Conservation (phyloP, 2,329 filamentous ascomycete genomes). For the Aspergillus ustus region DNA sequence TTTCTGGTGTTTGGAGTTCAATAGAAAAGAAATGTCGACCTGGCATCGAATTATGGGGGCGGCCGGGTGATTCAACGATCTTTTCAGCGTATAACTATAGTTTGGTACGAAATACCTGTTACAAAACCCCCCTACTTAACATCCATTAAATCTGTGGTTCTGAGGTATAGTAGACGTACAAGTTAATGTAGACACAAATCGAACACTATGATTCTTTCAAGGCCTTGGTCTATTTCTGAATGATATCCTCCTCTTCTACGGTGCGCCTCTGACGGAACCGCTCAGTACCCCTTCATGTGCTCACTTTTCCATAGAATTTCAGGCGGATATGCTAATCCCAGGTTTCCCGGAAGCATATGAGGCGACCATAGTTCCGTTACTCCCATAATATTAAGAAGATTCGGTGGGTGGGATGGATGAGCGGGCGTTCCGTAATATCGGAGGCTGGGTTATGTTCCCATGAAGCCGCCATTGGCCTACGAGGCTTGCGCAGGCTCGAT, state of each 20-base stretch:
- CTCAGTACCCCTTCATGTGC: too few relatives aligned
- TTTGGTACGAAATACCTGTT: not conserved
- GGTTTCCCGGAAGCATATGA: too few relatives aligned
- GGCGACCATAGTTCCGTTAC: too few relatives aligned
- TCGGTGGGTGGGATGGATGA: not conserved
- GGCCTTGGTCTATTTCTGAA: not conserved
- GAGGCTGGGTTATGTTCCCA: not conserved
- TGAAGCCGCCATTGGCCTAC: not conserved
- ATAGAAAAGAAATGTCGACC: conserved; percentile 4
- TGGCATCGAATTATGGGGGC: not conserved
- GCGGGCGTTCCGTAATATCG: not conserved
- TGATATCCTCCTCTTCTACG: too few relatives aligned
- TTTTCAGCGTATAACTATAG: not conserved
- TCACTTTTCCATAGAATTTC: too few relatives aligned
- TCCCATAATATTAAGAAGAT: not conserved
- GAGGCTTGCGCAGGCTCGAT: not conserved
- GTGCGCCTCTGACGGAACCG: too few relatives aligned
- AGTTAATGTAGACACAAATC: not conserved
- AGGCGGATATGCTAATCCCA: too few relatives aligned
- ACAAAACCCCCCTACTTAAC: not conserved
- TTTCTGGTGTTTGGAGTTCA: conserved; percentile 17
- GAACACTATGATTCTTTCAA: too few relatives aligned
- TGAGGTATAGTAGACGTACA: not conserved
- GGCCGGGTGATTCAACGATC: not conserved
- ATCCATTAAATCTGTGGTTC: not conserved